These are phyloP conservation scores for Cordyceps farinosa DNA, from an alignment of 2,329 filamentous ascomycete species.

Conservation along the genomic window DNA sequence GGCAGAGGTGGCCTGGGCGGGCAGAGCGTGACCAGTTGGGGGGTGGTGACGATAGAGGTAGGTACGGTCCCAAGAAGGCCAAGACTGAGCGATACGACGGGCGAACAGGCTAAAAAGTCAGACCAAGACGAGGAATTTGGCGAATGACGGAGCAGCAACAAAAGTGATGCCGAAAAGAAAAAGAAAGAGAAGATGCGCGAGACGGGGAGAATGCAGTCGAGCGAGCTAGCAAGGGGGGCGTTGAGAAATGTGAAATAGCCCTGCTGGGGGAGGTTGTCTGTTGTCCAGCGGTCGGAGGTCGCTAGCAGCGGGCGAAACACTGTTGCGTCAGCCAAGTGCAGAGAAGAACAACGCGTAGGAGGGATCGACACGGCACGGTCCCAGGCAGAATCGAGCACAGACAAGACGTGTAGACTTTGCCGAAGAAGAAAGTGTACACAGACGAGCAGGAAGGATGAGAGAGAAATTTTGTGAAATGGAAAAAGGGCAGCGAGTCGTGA, in stretches of 20 bases:
- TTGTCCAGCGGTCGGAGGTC: neutral
- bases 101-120: neutral
- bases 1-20: slow-evolving; percentile 6
- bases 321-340: slow-evolving; percentile 15
- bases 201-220: slow-evolving; percentile 2
- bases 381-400: neutral
- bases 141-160: neutral
- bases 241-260: slow-evolving; percentile 3
- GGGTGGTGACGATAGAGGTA: neutral
- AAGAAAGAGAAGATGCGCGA: neutral
- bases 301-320: slow-evolving; percentile 7
- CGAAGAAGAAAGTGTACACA: neutral
- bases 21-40: slow-evolving; percentile 7
- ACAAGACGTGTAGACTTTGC: neutral
- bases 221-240: slow-evolving; percentile 3
- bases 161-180: neutral
- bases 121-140: neutral
- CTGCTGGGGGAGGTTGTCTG: neutral
- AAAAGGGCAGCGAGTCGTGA: slow-evolving; percentile 6
- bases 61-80: neutral
- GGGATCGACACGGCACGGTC: slow-evolving; percentile 7
- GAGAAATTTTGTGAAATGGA: too few relatives aligned
- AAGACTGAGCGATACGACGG: neutral
- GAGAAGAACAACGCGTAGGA: neutral
- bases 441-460: neutral